These are phyloP conservation scores for Clathrus columnatus DNA, from an alignment of 768 basidiomycete genomes.

Conservation along the genomic window DNA sequence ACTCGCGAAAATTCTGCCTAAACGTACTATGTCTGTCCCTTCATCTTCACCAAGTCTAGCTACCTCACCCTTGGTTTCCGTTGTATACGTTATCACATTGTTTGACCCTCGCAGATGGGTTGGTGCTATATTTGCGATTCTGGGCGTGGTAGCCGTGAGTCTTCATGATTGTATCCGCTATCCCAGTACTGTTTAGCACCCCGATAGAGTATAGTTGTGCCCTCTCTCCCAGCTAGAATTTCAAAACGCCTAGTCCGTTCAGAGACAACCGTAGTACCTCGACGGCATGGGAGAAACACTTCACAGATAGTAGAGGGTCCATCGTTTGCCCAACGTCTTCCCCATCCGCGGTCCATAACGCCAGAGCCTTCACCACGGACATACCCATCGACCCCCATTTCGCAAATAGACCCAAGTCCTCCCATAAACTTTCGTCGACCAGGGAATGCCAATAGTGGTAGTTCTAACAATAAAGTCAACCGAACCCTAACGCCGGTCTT, in stretches of 20 bases:
- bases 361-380: too few relatives aligned
- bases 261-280: not conserved
- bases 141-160: conserved; percentile 7
- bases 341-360: not conserved
- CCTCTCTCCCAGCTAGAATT: not conserved
- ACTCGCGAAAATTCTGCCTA: not conserved
- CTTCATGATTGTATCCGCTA: not conserved
- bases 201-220: conserved; percentile 1
- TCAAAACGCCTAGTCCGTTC: not conserved
- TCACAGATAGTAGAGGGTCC: not conserved
- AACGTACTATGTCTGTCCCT: not conserved
- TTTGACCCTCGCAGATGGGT: conserved; percentile 7
- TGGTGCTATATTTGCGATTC: not conserved
- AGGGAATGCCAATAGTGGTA: not conserved
- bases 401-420: not conserved
- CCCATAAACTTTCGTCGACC: not conserved
- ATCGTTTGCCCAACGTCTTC: not conserved
- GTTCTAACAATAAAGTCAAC: not conserved
- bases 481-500: not conserved
- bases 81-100: not conserved
- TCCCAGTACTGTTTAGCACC: not conserved
- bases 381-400: too few relatives aligned
- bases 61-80: not conserved
- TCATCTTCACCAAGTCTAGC: not conserved
- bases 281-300: not conserved